Percentiles rank a stretch among this genome's conserved stretches.
phyloP scores from a whole-genome alignment of 2,329 filamentous ascomycete genomes.

The Fusarium papillatum region DNA sequence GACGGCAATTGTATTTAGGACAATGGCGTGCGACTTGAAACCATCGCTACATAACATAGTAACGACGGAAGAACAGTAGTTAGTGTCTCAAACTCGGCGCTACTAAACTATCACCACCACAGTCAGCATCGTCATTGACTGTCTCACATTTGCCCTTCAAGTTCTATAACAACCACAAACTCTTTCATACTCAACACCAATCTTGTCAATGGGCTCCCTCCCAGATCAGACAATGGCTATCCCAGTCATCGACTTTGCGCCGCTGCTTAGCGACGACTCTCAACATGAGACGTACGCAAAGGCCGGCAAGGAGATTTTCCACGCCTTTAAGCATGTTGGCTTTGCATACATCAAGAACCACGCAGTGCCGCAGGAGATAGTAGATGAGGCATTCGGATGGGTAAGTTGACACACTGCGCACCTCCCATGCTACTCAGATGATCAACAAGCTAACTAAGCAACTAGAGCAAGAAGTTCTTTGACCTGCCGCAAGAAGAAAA shows the following conservation, averaged over 20 bases:
- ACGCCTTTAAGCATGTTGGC: slow-evolving; percentile 49
- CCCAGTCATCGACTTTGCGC: slow-evolving; percentile 39
- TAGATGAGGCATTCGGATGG: slow-evolving; percentile 55
- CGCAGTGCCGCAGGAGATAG: slow-evolving; percentile 48
- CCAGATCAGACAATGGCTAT: slow-evolving; percentile 18
- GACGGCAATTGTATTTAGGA: background rate
- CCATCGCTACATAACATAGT: background rate
- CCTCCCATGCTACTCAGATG: background rate
- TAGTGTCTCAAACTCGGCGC: background rate
- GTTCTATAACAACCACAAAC: background rate
- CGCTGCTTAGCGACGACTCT: slow-evolving; percentile 18
- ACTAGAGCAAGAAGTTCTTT: slow-evolving; percentile 46
- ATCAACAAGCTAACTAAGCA: slow-evolving; percentile 16
- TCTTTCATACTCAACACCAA: background rate
- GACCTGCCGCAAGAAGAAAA: slow-evolving; percentile 46
- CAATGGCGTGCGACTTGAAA: background rate
- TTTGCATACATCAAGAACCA: slow-evolving; percentile 53
- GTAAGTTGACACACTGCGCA: slow-evolving; percentile 21
- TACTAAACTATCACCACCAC: background rate
- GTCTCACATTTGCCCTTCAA: background rate
- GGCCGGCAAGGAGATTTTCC: slow-evolving; percentile 35
- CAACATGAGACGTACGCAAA: slow-evolving; percentile 12
- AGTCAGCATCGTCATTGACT: slow-evolving; percentile 3
- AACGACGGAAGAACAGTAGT: background rate
- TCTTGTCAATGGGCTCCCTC: background rate